These are phyloP conservation scores for Orbilia brochopaga DNA, from an alignment of 2,329 filamentous ascomycete genomes.

Conservation along the genomic window DNA sequence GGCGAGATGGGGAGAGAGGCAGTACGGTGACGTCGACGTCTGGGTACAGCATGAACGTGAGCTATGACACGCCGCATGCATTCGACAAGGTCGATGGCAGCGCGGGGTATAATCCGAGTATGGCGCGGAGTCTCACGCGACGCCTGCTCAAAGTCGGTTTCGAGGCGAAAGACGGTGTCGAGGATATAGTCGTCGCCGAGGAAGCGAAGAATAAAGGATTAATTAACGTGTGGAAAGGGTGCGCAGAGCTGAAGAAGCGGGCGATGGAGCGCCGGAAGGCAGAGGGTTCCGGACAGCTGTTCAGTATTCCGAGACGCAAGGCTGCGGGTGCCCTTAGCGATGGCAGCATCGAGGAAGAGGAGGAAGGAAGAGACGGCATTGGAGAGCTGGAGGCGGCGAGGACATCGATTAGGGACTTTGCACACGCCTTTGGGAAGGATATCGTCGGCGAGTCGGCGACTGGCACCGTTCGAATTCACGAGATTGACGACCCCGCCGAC, in stretches of 20 bases:
- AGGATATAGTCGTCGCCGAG: not conserved
- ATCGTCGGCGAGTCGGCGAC: conserved; percentile 23
- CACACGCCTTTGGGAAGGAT: conserved; percentile 36
- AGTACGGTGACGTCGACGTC: conserved; percentile 11
- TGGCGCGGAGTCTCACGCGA: conserved; percentile 42
- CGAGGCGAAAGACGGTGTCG: conserved; percentile 29
- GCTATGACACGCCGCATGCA: conserved; percentile 17
- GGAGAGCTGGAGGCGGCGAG: conserved; percentile 6
- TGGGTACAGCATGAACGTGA: conserved; percentile 20
- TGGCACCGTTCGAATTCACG: conserved; percentile 36
- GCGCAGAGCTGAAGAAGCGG: conserved; percentile 31
- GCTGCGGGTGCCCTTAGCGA: not conserved
- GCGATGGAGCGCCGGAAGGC: conserved; percentile 28
- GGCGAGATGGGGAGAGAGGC: not conserved
- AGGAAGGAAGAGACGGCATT: not conserved
- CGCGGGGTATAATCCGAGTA: conserved; percentile 37
- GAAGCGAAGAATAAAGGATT: conserved; percentile 2
- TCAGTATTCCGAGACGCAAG: conserved; percentile 37
- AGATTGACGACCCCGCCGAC: conserved; percentile 14
- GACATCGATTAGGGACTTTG: conserved; percentile 46
- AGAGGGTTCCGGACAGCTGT: conserved; percentile 12
- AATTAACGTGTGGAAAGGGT: conserved; percentile 33
- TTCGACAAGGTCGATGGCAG: conserved; percentile 38
- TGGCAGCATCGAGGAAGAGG: not conserved
- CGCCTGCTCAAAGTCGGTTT: conserved; percentile 44